Evolutionary conservation across 495 filamentous ascomycete genomes (phyloP).

Genomic region (Amphirosellinia nigrospora): DNA sequence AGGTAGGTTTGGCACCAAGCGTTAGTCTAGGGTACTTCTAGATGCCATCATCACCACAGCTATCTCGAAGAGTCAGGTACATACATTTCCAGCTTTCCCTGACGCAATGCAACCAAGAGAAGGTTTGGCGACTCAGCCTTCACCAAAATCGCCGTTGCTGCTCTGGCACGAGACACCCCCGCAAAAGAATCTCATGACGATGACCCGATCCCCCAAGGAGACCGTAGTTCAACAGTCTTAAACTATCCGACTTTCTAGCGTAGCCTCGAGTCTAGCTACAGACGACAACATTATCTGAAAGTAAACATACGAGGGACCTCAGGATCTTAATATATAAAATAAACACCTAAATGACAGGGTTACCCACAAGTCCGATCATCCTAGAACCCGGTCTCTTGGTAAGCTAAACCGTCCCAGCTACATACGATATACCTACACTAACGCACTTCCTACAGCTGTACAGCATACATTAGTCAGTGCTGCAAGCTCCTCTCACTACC

Average conservation of each 20-base stretch:
- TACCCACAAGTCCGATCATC: neutral
- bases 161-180: neutral
- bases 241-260: neutral
- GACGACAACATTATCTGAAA: neutral
- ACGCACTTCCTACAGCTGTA: neutral
- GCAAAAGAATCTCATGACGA: neutral
- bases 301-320: neutral
- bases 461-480: neutral
- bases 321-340: neutral
- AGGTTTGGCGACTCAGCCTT: neutral
- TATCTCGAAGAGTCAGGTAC: neutral
- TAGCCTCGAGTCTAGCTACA: neutral
- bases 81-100: neutral
- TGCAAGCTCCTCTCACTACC: neutral
- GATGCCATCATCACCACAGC: neutral
- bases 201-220: neutral
- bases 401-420: slow-evolving; percentile 17
- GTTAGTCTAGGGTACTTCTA: too few species aligned
- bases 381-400: neutral
- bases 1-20: neutral
- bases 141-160: neutral
- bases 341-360: neutral
- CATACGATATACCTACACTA: slow-evolving; percentile 1
- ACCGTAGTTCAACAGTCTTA: neutral
- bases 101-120: slow-evolving; percentile 1